Evolutionary conservation across 768 basidiomycete genomes (phyloP), one percentile per base, ranked within the genome.

Genomic region (Coprinopsis sp.): DNA sequence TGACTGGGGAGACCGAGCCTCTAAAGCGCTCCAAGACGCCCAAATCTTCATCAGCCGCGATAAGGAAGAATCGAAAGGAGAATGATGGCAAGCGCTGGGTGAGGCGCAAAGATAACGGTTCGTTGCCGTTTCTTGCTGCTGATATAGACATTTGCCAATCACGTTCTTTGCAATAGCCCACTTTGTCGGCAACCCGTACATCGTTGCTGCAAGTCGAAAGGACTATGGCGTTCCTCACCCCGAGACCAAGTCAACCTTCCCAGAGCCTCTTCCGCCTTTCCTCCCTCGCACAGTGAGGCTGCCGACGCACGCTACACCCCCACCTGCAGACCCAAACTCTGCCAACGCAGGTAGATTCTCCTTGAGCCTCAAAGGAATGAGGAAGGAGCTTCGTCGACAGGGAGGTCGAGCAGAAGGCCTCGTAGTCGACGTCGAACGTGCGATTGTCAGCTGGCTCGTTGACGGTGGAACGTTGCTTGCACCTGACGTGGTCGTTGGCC

Each of bases 51-150:
- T 53, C 61, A 19, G 47, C 54, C 8, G 39, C 58, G 0, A 29
- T 49, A 21, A 79, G 68, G 64, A 78, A 74, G 55, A 56, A 54
- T 27, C 71, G 65, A 30, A 67, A 81, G 43, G 75, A 82, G 40
- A 82, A 79, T 41, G 84, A 87, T 52, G 89, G 89, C 28, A 90
- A 86, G 62, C 82, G 86, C 27, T 87, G 82, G 82, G 64, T 80
- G 4, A 67, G 86, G 53, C 76, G 89, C 16, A 86, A 79, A 56
- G 87, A 89, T 54, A 91, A 91, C 44, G 81, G 88, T 88, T 37
- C 42, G 74, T 64, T 33, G 22, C 43, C n/a, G 12, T 18, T 33
- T 29, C 33, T 30, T 33, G 34, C n/a, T n/a, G 12, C 27, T 14
- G 14, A 33, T 33, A 29, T 21, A 40, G 16, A 36, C 27, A 19